Conservation (phyloP, 805 yeast species). For the Kluyveromyces dobzhanskii region DNA sequence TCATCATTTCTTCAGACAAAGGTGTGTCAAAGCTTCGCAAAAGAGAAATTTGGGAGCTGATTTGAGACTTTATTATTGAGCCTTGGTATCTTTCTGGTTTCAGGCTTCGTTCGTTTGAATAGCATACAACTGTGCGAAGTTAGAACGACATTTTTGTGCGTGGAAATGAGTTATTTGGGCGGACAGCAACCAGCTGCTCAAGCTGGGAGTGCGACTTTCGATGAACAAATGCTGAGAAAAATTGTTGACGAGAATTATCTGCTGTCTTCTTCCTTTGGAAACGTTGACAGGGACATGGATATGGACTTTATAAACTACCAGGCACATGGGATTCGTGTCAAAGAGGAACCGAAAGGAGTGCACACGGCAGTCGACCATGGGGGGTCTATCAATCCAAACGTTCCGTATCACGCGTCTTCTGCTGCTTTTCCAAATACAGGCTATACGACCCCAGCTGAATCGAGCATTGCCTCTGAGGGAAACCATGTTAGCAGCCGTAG, state of each 20-base stretch:
- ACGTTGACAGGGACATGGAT: not conserved
- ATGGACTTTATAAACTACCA: not conserved
- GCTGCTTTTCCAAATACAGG: slow-evolving; percentile 1
- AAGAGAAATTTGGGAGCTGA: no score
- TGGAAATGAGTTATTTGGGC: not conserved
- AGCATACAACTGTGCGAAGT: no score
- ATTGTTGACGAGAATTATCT: not conserved
- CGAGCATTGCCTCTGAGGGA: not conserved
- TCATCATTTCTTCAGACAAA: no score
- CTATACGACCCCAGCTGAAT: slow-evolving; percentile 1
- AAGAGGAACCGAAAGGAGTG: not conserved
- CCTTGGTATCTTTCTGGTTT: no score
- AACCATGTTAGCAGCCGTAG: no score
- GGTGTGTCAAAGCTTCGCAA: no score
- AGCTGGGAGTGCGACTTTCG: not conserved
- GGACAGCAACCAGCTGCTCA: not conserved
- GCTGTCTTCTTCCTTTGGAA: not conserved
- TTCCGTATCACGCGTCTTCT: not conserved
- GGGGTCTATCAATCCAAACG: not conserved
- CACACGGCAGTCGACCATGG: not conserved
- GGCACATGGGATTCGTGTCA: not conserved
- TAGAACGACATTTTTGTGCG: no score
- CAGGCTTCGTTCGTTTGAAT: no score
- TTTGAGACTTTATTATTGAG: no score
- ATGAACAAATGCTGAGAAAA: not conserved